Percentiles rank a stretch among this genome's conserved stretches.
Evolutionary conservation across 2,329 filamentous ascomycete species (phyloP).

Genomic region (Alternaria sp.): DNA sequence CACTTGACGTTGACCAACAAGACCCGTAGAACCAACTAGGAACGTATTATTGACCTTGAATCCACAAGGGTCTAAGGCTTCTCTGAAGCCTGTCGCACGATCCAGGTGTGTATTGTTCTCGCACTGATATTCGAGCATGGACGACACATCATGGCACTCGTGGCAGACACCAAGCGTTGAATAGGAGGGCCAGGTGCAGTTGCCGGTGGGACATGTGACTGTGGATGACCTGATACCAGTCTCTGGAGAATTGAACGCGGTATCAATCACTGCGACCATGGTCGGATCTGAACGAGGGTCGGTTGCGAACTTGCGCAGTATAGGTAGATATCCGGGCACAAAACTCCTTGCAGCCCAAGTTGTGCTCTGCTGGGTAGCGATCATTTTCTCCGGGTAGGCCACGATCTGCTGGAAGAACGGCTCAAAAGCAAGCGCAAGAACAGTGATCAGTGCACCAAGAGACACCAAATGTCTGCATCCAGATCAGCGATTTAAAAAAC

Average conservation of each 20-base stretch:
- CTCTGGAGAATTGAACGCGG: not conserved
- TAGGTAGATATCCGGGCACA: not conserved
- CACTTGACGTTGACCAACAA: not conserved
- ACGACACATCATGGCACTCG: constrained; percentile 19
- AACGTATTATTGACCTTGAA: constrained; percentile 17
- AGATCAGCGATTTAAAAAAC: too few species aligned
- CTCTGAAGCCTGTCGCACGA: not conserved
- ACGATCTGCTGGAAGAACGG: constrained; percentile 28
- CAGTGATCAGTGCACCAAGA: constrained; percentile 17
- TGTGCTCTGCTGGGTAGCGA: not conserved
- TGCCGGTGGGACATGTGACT: constrained; percentile 14
- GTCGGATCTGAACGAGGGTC: not conserved
- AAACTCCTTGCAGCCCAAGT: constrained; percentile 1
- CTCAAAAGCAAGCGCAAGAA: constrained; percentile 23
- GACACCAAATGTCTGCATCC: constrained; percentile 3
- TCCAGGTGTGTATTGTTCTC: not conserved
- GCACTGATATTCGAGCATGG: constrained; percentile 11
- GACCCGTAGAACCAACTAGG: not conserved
- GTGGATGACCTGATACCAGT: not conserved
- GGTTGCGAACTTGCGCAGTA: too few species aligned
- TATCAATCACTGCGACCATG: not conserved
- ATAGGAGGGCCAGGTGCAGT: constrained; percentile 24
- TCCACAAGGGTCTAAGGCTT: constrained; percentile 13
- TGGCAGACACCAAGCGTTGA: constrained; percentile 24
- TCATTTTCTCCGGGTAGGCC: constrained; percentile 7